phyloP scores from a whole-genome alignment of 2,329 filamentous ascomycete species.

The Trichoderma sp. region DNA sequence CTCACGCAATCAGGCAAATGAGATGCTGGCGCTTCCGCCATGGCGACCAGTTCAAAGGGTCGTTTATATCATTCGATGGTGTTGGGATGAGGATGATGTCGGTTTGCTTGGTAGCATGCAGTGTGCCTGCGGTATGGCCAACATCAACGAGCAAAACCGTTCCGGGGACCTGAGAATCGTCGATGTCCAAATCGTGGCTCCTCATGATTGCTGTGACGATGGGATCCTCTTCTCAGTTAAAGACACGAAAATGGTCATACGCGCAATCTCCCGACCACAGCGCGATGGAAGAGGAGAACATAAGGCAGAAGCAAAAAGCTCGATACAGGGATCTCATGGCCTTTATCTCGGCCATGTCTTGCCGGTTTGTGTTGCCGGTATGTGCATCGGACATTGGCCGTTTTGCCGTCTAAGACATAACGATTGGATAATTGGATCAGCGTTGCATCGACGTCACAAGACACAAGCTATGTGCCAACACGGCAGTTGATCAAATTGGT shows the following conservation, averaged over 20 bases:
- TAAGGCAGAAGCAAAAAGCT: neutral
- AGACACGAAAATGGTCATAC: neutral
- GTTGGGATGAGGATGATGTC: constrained; percentile 52
- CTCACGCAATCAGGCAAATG: constrained; percentile 33
- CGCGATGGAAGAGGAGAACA: neutral
- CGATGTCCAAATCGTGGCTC: neutral
- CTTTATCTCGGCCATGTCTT: neutral
- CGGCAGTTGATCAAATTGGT: neutral
- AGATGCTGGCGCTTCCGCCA: constrained; percentile 29
- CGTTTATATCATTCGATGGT: constrained; percentile 50
- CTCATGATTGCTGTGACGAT: neutral
- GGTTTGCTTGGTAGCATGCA: constrained; percentile 32
- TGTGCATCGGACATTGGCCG: neutral
- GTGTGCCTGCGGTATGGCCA: constrained; percentile 33
- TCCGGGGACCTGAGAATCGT: constrained; percentile 33
- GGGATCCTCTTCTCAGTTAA: neutral
- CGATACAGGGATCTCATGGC: neutral
- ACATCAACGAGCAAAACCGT: constrained; percentile 43
- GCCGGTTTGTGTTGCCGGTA: neutral
- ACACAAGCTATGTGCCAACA: neutral
- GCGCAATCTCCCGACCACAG: neutral
- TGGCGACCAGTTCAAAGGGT: constrained; percentile 51
- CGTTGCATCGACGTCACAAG: constrained; percentile 16
- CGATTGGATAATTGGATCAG: neutral
- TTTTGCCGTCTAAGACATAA: neutral